Conservation (phyloP, 768 basidiomycete genomes). For the Lactifluus hygrophoroides region DNA sequence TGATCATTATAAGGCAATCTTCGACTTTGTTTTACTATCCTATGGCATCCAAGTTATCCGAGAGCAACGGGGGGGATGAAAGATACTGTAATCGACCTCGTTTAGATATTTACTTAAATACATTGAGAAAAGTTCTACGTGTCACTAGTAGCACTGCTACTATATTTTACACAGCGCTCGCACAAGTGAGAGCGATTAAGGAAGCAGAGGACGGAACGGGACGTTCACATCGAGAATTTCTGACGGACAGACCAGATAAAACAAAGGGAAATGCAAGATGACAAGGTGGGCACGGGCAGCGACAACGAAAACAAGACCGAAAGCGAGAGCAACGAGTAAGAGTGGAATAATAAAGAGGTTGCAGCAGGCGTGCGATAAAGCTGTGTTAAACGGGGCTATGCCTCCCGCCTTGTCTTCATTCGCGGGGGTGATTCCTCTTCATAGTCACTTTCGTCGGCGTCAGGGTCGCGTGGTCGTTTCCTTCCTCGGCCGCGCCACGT, state of each 20-base stretch:
- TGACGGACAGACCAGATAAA: background rate
- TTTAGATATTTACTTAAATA: constrained; percentile 10
- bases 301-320: background rate
- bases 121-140: constrained; percentile 5
- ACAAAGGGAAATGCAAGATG: background rate
- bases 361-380: too few species aligned
- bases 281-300: background rate
- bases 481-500: constrained; percentile 16
- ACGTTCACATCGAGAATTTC: background rate
- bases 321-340: background rate
- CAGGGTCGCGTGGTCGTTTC: background rate
- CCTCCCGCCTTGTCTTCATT: background rate
- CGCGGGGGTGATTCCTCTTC: constrained; percentile 1
- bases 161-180: constrained; percentile 10
- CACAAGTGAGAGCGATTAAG: constrained; percentile 6
- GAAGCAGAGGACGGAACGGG: background rate
- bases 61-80: background rate
- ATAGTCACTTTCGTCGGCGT: constrained; percentile 1
- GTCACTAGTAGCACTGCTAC: background rate
- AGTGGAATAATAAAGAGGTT: background rate
- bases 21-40: background rate
- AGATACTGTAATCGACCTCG: background rate
- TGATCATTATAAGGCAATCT: background rate
- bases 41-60: background rate
- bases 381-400: background rate